phyloP scores from a whole-genome alignment of 164 flowering plant species.

The Sextonia rubra region DNA sequence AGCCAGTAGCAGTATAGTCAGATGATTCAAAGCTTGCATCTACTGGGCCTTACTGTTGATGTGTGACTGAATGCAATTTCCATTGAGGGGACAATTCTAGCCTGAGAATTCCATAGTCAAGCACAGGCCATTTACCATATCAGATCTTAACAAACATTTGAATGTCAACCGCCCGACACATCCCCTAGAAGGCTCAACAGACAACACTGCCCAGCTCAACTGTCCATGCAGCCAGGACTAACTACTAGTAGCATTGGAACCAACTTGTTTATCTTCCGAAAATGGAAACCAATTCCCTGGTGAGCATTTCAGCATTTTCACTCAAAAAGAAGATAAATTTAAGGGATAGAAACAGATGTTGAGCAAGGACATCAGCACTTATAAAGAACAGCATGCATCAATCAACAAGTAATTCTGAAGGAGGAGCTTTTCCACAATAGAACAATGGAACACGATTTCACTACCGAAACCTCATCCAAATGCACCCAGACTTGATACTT shows the following conservation, averaged over 20 bases:
- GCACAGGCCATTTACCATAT: background rate
- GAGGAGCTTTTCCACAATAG: no score
- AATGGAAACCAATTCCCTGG: no score
- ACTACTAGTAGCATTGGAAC: background rate
- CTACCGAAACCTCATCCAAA: no score
- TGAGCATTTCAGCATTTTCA: no score
- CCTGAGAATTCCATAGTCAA: background rate
- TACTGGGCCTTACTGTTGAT: background rate
- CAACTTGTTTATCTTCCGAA: no score
- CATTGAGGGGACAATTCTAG: background rate
- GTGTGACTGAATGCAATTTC: background rate
- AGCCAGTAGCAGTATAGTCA: background rate
- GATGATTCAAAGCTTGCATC: background rate
- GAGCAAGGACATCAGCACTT: no score
- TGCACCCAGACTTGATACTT: no score
- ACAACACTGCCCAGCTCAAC: background rate
- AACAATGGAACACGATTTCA: no score
- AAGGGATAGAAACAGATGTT: no score
- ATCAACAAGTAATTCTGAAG: no score
- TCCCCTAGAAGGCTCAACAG: background rate
- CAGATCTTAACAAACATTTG: background rate
- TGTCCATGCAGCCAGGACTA: background rate
- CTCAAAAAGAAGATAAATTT: no score
- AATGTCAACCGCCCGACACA: background rate
- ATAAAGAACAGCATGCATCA: no score